These are phyloP conservation scores for Talaromyces sp. DNA, from an alignment of 2,329 filamentous ascomycete species.

Conservation along the genomic window DNA sequence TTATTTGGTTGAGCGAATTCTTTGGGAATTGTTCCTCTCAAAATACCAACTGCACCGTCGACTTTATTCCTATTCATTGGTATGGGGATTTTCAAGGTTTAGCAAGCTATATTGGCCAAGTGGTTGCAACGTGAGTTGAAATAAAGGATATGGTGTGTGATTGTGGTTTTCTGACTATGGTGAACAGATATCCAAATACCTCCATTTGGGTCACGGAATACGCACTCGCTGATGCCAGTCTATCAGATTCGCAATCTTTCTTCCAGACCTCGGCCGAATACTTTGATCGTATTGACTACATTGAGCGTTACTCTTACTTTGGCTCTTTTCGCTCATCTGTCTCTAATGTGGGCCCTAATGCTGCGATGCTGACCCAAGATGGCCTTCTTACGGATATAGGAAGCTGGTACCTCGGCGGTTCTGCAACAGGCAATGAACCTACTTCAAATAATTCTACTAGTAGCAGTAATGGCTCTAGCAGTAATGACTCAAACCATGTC, in stretches of 20 bases:
- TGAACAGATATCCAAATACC: constrained; percentile 8
- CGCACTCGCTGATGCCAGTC: constrained; percentile 3
- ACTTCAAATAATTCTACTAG: constrained; percentile 1
- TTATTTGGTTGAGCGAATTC: constrained; percentile 9
- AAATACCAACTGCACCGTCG: constrained; percentile 9
- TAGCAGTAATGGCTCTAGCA: neutral
- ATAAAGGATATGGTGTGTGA: no score
- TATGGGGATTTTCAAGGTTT: constrained; percentile 10
- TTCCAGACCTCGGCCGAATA: constrained; percentile 11
- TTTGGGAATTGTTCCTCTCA: constrained; percentile 8
- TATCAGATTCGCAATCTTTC: constrained; percentile 5
- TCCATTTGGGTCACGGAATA: constrained; percentile 12
- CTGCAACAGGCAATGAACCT: constrained; percentile 8
- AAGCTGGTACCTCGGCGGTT: constrained; percentile 11
- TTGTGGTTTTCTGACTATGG: neutral
- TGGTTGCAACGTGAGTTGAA: constrained; percentile 7
- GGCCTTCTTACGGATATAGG: constrained; percentile 11
- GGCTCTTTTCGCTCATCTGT: constrained; percentile 8
- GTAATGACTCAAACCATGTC: neutral
- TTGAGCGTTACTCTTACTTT: constrained; percentile 12
- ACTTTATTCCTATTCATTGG: constrained; percentile 12
- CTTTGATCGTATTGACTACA: constrained; percentile 12
- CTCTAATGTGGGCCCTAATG: constrained; percentile 10
- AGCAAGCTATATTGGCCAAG: constrained; percentile 9
- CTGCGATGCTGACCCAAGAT: constrained; percentile 8